Percentiles rank a stretch among this genome's conserved stretches.
These are phyloP conservation scores for Ophiostoma fasciatum DNA, from an alignment of 2,329 filamentous ascomycete genomes.

Conservation along the genomic window DNA sequence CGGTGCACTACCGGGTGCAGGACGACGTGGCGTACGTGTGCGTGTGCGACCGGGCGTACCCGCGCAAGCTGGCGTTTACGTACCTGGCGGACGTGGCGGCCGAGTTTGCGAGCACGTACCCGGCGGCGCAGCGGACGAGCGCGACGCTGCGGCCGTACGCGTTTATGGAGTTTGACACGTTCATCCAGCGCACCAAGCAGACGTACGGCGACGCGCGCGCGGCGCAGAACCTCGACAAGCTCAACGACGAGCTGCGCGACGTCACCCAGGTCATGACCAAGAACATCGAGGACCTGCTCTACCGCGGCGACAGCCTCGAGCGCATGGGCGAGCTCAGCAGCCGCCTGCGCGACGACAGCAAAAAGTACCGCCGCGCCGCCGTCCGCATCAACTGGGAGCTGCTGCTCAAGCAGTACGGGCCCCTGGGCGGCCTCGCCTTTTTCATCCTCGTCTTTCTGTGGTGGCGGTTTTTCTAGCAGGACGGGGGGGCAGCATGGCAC, in stretches of 20 bases:
- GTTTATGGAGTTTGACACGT: conserved; percentile 96
- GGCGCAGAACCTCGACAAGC: conserved; percentile 79
- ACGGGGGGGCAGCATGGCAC: neutral
- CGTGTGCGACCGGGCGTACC: conserved; percentile 87
- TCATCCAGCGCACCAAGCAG: conserved; percentile 83
- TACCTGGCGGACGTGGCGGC: conserved; percentile 85
- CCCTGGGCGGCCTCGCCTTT: conserved; percentile 66
- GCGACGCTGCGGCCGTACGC: conserved; percentile 76
- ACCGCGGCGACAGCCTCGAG: conserved; percentile 86
- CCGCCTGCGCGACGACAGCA: conserved; percentile 77
- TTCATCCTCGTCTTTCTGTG: conserved; percentile 78
- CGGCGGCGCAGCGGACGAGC: conserved; percentile 54
- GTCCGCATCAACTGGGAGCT: conserved; percentile 97
- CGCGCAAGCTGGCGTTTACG: conserved; percentile 94
- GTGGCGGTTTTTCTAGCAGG: conserved; percentile 73
- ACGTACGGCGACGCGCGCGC: conserved; percentile 89
- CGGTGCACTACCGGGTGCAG: conserved; percentile 75
- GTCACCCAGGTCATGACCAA: conserved; percentile 99
- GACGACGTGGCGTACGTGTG: conserved; percentile 81
- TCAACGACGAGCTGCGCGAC: conserved; percentile 94
- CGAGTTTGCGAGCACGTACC: conserved; percentile 85
- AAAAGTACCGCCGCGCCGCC: conserved; percentile 84
- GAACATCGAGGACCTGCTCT: conserved; percentile 96
- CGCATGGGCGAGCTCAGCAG: conserved; percentile 93
- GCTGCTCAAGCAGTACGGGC: conserved; percentile 90